Conservation (phyloP, 2,329 filamentous ascomycete genomes). For the Pleurostoma richardsiae region DNA sequence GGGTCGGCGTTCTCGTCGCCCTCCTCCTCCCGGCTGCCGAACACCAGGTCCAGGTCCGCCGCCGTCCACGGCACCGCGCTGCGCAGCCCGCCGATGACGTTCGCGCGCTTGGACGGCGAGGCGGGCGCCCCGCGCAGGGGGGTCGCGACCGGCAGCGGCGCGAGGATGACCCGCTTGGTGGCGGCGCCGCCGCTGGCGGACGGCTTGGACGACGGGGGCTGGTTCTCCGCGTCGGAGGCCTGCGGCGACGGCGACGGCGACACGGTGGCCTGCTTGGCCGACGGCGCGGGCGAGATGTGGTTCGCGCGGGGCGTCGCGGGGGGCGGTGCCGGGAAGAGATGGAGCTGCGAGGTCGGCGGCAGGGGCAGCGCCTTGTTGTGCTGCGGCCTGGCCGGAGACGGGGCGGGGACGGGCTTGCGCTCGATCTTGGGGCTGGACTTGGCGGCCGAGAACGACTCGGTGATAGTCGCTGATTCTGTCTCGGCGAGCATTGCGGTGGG, state of each 20-base stretch:
- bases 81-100: conserved; percentile 49
- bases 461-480: conserved; percentile 3
- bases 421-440: conserved; percentile 8
- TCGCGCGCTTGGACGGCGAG: conserved; percentile 57
- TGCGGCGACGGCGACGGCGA: conserved; percentile 67
- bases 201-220: conserved; percentile 63
- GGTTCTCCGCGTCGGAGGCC: conserved; percentile 77
- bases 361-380: conserved; percentile 21
- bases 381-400: conserved; percentile 9
- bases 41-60: conserved; percentile 70
- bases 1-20: conserved; percentile 37
- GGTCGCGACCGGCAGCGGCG: conserved; percentile 32
- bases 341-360: conserved; percentile 13
- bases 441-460: conserved; percentile 7
- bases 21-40: conserved; percentile 27
- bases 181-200: conserved; percentile 32
- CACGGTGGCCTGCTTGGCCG: conserved; percentile 47
- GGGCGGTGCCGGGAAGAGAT: conserved; percentile 11
- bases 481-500: conserved; percentile 6
- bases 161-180: conserved; percentile 41
- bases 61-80: conserved; percentile 64
- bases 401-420: conserved; percentile 6
- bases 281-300: conserved; percentile 36
- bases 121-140: conserved; percentile 33
- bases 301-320: conserved; percentile 37